Base-by-base conservation (phyloP, 2,329 filamentous ascomycete genomes). In the Thelonectria olida region DNA sequence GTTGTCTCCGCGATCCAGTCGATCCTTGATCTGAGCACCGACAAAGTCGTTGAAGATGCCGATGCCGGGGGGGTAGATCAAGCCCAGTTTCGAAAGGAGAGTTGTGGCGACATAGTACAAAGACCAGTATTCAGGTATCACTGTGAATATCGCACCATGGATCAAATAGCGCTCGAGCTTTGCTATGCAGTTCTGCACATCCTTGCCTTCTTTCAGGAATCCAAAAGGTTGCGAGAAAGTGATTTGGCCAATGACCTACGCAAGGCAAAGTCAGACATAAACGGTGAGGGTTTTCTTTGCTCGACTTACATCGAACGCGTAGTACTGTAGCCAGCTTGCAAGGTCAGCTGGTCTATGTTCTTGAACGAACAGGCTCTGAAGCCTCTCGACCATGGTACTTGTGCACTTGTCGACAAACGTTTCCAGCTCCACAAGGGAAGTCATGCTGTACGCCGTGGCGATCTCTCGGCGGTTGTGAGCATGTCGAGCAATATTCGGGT, bases 371-470 rank as follows among this genome's bases (percentile, higher is more conserved):
- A n/a, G n/a, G n/a, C n/a, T n/a, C n/a, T n/a, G n/a, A n/a, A n/a
- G n/a, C n/a, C n/a, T 50, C 4, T 42, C 44, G 50, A 60, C 50
- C 10, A 20, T 45, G 6, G 7, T 38, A 17, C n/a, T n/a, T n/a
- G 50, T 53, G 15, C 57, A 60, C 13, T 44, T n/a, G 17, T 60
- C 57, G 9, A 60, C 51, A 42, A 55, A 42, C 1, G 50, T n/a
- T 41, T 60, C 57, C 51, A 60, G 19, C 27, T 42, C 25, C 6
- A 60, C 51, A 1, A 60, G 28, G 5, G 50, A 50, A 15, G 57
- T 55, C 51, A 60, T 60, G n/a, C 50, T 54, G 12, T 60, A 60
- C 5, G 57, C 57, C 23, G 57, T 15, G 9, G 57, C 45, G 34
- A 55, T 50, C 19, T 60, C 51, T n/a, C 57, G 57, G 5, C 51